Conservation (phyloP, 768 basidiomycete species). For the Stropharia rugosoannulata region DNA sequence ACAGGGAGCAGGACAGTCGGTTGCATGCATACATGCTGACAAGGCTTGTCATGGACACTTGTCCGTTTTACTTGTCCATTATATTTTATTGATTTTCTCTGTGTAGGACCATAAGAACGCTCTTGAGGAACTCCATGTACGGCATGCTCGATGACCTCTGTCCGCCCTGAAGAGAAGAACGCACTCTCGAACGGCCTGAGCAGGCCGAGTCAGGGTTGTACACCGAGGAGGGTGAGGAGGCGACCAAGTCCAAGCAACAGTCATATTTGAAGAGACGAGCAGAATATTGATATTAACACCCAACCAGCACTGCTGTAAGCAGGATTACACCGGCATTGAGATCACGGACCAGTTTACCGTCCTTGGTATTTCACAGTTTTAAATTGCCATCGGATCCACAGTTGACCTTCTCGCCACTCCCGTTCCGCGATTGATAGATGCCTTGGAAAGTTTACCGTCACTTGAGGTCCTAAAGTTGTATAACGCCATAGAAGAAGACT, state of each 20-base stretch:
- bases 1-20: conserved; percentile 80
- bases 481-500: too few species aligned
- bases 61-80: neutral
- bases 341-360: too few species aligned
- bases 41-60: conserved; percentile 95
- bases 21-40: conserved; percentile 89
- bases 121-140: conserved; percentile 95
- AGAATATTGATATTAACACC: too few species aligned
- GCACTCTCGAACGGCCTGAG: conserved; percentile 67
- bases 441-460: too few species aligned
- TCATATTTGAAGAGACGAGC: too few species aligned
- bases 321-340: too few species aligned
- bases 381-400: too few species aligned
- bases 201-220: conserved; percentile 96
- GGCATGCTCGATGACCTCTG: conserved; percentile 90
- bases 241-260: conserved; percentile 91
- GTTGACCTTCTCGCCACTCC: too few species aligned
- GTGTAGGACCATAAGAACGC: conserved; percentile 94
- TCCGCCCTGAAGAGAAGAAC: conserved; percentile 73
- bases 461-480: too few species aligned
- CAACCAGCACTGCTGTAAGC: too few species aligned
- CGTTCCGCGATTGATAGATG: too few species aligned
- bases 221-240: conserved; percentile 95
- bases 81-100: neutral
- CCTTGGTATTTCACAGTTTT: too few species aligned